phyloP scores from a whole-genome alignment of 2,329 filamentous ascomycete species.

The Aspergillus brasiliensis region DNA sequence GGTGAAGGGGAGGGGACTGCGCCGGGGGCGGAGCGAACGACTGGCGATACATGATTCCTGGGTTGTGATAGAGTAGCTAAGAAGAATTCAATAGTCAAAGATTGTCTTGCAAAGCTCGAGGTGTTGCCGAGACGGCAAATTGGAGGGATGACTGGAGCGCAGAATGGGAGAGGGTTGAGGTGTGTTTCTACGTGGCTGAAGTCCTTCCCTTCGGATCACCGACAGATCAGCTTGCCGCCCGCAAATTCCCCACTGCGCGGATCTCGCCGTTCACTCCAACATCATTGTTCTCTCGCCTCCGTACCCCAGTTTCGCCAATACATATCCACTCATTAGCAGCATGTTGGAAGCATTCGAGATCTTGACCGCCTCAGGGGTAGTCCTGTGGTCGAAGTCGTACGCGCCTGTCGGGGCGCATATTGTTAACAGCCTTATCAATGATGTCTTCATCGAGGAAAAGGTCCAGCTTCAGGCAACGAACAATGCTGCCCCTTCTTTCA shows the following conservation, averaged over 20 bases:
- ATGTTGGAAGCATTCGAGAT: slow-evolving; percentile 99
- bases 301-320: slow-evolving; percentile 4
- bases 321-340: background rate
- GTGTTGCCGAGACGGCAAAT: background rate
- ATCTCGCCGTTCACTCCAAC: slow-evolving; percentile 7
- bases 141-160: background rate
- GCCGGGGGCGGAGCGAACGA: slow-evolving; percentile 74
- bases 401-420: slow-evolving; percentile 76
- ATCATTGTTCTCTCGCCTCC: slow-evolving; percentile 7
- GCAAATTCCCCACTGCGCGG: slow-evolving; percentile 22
- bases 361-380: slow-evolving; percentile 90
- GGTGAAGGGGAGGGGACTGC: slow-evolving; percentile 88
- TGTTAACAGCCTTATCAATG: slow-evolving; percentile 91
- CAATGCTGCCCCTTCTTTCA: slow-evolving; percentile 71
- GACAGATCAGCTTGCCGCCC: slow-evolving; percentile 25
- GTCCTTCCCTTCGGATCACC: slow-evolving; percentile 22
- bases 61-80: background rate
- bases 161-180: slow-evolving; percentile 13
- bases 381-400: slow-evolving; percentile 92
- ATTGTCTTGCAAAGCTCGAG: slow-evolving; percentile 8
- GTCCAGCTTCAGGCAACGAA: slow-evolving; percentile 63
- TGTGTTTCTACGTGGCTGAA: slow-evolving; percentile 39
- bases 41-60: slow-evolving; percentile 74
- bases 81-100: background rate
- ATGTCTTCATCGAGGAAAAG: slow-evolving; percentile 97